These are phyloP conservation scores for Cordyceps cicadae DNA, from an alignment of 2,329 filamentous ascomycete species.

Conservation along the genomic window DNA sequence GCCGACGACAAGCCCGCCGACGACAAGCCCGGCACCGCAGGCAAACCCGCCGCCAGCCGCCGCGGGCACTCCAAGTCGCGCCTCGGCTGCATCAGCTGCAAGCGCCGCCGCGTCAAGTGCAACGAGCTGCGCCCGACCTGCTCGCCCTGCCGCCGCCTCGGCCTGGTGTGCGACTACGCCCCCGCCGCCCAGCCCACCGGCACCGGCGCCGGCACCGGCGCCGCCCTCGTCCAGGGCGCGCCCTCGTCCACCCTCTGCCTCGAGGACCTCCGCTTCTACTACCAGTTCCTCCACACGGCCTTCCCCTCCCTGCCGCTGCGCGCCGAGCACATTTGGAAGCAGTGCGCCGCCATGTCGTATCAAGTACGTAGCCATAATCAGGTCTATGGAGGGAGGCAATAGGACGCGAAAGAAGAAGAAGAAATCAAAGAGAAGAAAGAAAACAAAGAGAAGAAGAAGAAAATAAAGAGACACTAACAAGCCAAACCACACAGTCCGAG, in stretches of 20 bases:
- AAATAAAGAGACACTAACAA: background rate
- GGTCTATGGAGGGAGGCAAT: background rate
- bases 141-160: conserved; percentile 25
- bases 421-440: background rate
- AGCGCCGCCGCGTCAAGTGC: conserved; percentile 25
- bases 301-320: conserved; percentile 29
- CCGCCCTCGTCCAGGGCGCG: conserved; percentile 13
- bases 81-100: conserved; percentile 26
- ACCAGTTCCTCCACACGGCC: conserved; percentile 40
- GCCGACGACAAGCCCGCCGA: background rate
- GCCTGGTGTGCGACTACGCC: conserved; percentile 25
- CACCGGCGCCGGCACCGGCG: background rate
- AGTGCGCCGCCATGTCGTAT: conserved; percentile 28
- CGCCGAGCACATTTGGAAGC: conserved; percentile 25
- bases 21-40: background rate
- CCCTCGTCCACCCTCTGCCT: conserved; percentile 23
- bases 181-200: conserved; percentile 13
- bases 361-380: conserved; percentile 15
- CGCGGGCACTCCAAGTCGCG: conserved; percentile 23
- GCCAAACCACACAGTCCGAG: conserved; percentile 21
- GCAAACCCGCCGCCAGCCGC: background rate
- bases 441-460: background rate
- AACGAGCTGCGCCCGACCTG: conserved; percentile 22
- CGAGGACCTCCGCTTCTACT: conserved; percentile 41
- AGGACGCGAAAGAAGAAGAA: background rate